Percentiles rank a stretch among this genome's conserved stretches.
Evolutionary conservation across 371 early-diverging fungal genomes (phyloP).

Genomic region (Mucor racemosus): DNA sequence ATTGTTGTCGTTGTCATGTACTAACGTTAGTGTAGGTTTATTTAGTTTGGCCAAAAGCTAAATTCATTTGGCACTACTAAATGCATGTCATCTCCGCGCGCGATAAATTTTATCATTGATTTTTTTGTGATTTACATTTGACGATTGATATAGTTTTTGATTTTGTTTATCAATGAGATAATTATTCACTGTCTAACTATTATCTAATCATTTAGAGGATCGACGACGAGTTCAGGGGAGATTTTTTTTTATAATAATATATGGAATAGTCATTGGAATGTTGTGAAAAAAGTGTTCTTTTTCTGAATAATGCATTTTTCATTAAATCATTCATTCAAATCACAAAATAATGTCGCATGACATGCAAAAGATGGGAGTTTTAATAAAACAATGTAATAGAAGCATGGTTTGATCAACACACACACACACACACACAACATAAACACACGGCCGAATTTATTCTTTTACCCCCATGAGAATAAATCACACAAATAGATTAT

Average conservation of each 20-base stretch:
- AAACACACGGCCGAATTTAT: not conserved
- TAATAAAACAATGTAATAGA: too few species aligned
- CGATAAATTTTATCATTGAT: not conserved
- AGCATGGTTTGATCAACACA: too few species aligned
- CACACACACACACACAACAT: not conserved
- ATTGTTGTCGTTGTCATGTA: not conserved
- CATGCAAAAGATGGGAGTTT: too few species aligned
- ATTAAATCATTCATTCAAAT: too few species aligned
- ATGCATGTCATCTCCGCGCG: not conserved
- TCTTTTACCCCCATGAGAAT: not conserved
- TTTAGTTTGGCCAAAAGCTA: not conserved
- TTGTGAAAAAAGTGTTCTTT: too few species aligned
- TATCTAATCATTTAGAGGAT: not conserved
- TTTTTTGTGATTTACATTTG: not conserved
- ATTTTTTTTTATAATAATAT: too few species aligned
- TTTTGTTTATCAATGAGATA: too few species aligned
- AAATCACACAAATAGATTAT: not conserved
- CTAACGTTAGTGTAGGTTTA: not conserved
- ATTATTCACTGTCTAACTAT: not conserved
- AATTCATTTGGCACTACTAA: not conserved
- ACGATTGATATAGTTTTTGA: not conserved
- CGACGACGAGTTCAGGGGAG: not conserved
- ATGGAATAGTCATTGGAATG: too few species aligned
- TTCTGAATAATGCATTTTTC: too few species aligned
- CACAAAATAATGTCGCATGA: too few species aligned